phyloP scores from a whole-genome alignment of 495 filamentous ascomycete genomes.

The Daldinia loculata region DNA sequence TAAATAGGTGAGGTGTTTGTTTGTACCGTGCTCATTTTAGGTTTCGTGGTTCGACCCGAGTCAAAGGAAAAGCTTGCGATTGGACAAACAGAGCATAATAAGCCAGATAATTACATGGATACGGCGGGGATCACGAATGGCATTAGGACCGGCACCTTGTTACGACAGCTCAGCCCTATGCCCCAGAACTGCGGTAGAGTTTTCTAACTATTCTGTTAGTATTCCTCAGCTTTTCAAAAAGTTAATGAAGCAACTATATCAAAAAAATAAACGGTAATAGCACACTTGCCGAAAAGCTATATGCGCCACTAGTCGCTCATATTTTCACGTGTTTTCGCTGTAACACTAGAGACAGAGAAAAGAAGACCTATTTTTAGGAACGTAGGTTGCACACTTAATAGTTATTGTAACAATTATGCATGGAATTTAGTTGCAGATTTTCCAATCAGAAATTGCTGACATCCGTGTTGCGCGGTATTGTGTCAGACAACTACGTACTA shows the following conservation, averaged over 20 bases:
- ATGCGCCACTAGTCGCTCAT: neutral
- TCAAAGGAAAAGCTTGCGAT: constrained; percentile 31
- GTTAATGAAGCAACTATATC: constrained; percentile 2
- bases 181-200: constrained; percentile 27
- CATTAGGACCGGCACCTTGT: constrained; percentile 26
- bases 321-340: neutral
- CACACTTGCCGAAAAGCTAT: neutral
- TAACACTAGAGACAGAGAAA: neutral
- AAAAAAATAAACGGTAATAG: neutral
- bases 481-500: constrained; percentile 11
- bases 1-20: constrained; percentile 1
- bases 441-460: constrained; percentile 30
- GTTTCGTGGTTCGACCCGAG: constrained; percentile 30
- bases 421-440: constrained; percentile 8
- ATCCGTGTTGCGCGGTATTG: constrained; percentile 15
- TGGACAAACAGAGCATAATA: constrained; percentile 28
- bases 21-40: constrained; percentile 10
- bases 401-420: constrained; percentile 27
- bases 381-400: constrained; percentile 2
- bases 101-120: constrained; percentile 41
- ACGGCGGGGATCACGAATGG: constrained; percentile 16
- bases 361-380: constrained; percentile 35
- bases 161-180: constrained; percentile 38
- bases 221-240: neutral
- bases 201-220: constrained; percentile 20